These are phyloP conservation scores for Trichocomaceae sp. DNA, from an alignment of 2,329 filamentous ascomycete species.

Conservation along the genomic window DNA sequence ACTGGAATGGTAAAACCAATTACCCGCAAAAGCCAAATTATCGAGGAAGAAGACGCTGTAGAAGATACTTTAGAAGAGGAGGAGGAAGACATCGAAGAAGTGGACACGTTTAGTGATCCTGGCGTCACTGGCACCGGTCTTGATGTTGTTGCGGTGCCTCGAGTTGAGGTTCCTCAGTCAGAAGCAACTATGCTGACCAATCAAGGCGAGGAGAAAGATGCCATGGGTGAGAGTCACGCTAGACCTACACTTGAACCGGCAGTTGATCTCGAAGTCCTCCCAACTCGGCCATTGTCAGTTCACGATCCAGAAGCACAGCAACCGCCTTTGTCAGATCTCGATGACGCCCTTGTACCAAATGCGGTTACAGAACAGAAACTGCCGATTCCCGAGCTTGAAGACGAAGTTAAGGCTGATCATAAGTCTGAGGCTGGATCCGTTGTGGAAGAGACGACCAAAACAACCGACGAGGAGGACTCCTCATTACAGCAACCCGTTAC, in stretches of 20 bases:
- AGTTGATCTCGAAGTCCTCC: constrained; percentile 24
- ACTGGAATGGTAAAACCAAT: constrained; percentile 15
- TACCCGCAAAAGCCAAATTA: constrained; percentile 37
- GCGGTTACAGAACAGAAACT: neutral
- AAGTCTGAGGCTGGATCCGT: neutral
- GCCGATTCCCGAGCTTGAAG: neutral
- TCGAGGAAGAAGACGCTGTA: constrained; percentile 42
- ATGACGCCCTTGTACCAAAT: neutral
- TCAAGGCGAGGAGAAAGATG: constrained; percentile 16
- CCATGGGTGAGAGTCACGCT: constrained; percentile 13
- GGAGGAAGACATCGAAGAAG: constrained; percentile 36
- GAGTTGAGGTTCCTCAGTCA: neutral
- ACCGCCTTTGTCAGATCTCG: neutral
- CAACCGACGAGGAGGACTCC: neutral
- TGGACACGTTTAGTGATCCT: constrained; percentile 32
- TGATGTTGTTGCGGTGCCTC: constrained; percentile 19
- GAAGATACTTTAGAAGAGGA: constrained; percentile 24
- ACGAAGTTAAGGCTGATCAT: neutral
- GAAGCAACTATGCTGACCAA: neutral
- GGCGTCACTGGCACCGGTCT: constrained; percentile 13
- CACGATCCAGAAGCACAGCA: constrained; percentile 2
- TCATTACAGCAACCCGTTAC: neutral
- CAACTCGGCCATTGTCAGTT: constrained; percentile 37
- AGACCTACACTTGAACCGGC: constrained; percentile 25
- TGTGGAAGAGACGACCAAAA: neutral